Evolutionary conservation across 2,329 filamentous ascomycete genomes (phyloP).

Genomic region (Xenoacremonium recifei): DNA sequence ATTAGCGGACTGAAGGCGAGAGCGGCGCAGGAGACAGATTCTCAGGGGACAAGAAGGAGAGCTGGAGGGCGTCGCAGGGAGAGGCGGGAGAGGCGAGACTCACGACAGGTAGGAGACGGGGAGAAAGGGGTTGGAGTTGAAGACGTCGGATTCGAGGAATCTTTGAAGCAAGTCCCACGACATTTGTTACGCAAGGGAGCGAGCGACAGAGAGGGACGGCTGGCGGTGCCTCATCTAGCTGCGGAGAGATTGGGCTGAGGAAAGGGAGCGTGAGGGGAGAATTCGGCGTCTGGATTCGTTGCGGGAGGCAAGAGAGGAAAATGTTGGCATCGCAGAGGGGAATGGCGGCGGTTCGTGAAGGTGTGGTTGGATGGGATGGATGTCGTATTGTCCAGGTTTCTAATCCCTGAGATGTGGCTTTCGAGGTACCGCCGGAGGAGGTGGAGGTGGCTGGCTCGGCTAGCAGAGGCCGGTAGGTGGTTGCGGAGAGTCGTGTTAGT

Average conservation of each 20-base stretch:
- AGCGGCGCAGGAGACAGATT: not conserved
- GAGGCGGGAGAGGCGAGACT: conserved; percentile 35
- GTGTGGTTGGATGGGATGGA: too few relatives aligned
- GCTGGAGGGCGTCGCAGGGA: not conserved
- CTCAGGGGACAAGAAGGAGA: not conserved
- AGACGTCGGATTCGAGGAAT: conserved; percentile 91
- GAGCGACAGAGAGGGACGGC: conserved; percentile 27
- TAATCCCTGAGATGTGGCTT: too few relatives aligned
- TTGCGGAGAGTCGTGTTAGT: too few relatives aligned
- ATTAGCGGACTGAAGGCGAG: conserved; percentile 20
- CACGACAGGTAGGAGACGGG: conserved; percentile 87
- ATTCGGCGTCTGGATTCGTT: too few relatives aligned
- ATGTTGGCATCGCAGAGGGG: too few relatives aligned
- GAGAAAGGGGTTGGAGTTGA: conserved; percentile 87
- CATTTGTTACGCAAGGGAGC: conserved; percentile 49
- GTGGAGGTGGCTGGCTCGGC: too few relatives aligned
- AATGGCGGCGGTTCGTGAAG: too few relatives aligned
- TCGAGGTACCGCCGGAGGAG: too few relatives aligned
- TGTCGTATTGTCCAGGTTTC: too few relatives aligned
- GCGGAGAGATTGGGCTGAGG: conserved; percentile 18
- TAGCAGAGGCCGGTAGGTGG: too few relatives aligned
- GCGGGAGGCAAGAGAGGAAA: too few relatives aligned
- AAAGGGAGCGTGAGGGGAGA: too few relatives aligned
- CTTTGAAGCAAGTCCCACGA: conserved; percentile 86
- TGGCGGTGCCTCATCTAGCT: conserved; percentile 38